Percentiles rank a stretch among this genome's conserved stretches.
Conservation (phyloP, 1,139 yeast species). For the Saccharomyces uvarum region DNA sequence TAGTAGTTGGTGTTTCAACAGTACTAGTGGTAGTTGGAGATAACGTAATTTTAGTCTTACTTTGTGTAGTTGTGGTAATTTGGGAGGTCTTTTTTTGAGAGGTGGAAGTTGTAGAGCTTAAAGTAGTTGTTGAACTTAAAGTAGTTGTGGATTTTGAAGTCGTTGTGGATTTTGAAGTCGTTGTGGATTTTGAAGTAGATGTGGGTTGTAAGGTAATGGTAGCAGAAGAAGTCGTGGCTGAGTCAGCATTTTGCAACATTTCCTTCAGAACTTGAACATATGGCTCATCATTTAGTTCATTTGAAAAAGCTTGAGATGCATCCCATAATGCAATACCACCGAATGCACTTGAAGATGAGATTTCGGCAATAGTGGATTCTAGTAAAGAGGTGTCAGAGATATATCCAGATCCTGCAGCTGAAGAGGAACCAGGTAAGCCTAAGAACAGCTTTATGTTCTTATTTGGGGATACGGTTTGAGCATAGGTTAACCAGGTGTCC, state of each 20-base stretch:
- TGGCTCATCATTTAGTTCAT: conserved; percentile 39
- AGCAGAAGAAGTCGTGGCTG: conserved; percentile 27
- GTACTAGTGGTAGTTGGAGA: background rate
- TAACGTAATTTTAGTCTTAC: background rate
- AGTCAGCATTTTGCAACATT: conserved; percentile 18
- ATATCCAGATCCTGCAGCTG: conserved; percentile 69
- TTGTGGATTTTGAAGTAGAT: background rate
- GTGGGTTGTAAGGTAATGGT: conserved; percentile 4
- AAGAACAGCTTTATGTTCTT: conserved; percentile 53
- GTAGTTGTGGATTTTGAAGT: conserved; percentile 1
- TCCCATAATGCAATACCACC: conserved; percentile 93
- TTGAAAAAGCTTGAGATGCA: conserved; percentile 69
- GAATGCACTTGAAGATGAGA: conserved; percentile 42
- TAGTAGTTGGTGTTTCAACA: background rate
- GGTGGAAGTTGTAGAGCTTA: conserved; percentile 1
- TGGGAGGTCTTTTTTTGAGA: conserved; percentile 4
- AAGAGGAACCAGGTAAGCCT: conserved; percentile 65
- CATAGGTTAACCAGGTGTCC: conserved; percentile 75
- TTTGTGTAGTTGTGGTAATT: conserved; percentile 2
- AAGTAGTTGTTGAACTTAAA: background rate
- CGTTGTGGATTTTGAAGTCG: background rate
- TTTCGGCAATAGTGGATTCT: conserved; percentile 33
- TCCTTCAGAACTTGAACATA: conserved; percentile 32
- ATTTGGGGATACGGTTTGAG: conserved; percentile 58
- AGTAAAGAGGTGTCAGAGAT: conserved; percentile 40